Evolutionary conservation across 2,329 filamentous ascomycete species (phyloP).

Genomic region (Epichloe brachyelytri): DNA sequence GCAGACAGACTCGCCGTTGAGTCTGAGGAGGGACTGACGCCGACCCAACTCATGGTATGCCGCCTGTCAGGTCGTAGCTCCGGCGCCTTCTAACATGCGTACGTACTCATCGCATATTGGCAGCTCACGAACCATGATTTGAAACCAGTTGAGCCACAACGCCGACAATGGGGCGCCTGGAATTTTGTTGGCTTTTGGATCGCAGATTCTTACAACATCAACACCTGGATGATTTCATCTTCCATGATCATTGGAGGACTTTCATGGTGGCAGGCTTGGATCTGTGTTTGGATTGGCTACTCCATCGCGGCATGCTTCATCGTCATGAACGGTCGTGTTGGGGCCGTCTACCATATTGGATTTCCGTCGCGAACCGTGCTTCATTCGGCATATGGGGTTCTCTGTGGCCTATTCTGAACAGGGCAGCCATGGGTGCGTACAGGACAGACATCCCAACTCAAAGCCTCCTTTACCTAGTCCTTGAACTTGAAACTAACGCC

Average conservation of each 20-base stretch:
- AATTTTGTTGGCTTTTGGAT: slow-evolving; percentile 88
- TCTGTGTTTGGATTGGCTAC: slow-evolving; percentile 84
- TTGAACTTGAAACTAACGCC: neutral
- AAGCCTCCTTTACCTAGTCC: neutral
- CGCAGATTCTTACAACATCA: slow-evolving; percentile 76
- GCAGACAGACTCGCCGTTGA: slow-evolving; percentile 56
- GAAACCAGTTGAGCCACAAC: slow-evolving; percentile 64
- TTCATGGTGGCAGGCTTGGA: slow-evolving; percentile 85
- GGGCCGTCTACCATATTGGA: slow-evolving; percentile 76
- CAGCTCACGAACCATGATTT: slow-evolving; percentile 72
- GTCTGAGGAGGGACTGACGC: slow-evolving; percentile 63
- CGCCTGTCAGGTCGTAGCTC: neutral
- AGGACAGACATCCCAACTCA: neutral
- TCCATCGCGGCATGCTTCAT: slow-evolving; percentile 64
- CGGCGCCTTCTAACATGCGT: neutral
- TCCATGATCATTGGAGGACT: slow-evolving; percentile 67
- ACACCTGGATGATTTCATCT: slow-evolving; percentile 88
- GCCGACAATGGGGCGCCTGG: slow-evolving; percentile 73
- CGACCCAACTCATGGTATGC: slow-evolving; percentile 62
- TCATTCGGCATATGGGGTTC: slow-evolving; percentile 85
- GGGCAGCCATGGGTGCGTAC: slow-evolving; percentile 57
- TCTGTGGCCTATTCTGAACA: slow-evolving; percentile 79
- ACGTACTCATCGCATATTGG: neutral
- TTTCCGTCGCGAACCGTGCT: slow-evolving; percentile 66
- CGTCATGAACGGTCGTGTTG: slow-evolving; percentile 67